phyloP scores from a whole-genome alignment of 73 alveolate genomes.

The Paramecium pentaurelia region DNA sequence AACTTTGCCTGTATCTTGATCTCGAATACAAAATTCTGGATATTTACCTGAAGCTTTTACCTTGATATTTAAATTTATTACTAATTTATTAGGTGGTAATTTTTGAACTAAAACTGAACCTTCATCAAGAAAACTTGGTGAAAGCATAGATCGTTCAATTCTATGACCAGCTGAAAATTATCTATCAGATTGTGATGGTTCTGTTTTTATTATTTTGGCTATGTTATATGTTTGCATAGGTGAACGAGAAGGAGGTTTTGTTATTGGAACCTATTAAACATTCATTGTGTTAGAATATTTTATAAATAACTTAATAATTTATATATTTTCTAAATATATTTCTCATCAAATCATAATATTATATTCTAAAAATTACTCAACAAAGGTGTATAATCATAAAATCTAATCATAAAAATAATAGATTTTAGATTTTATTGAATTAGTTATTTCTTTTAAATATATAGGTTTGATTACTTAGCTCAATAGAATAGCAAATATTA shows the following conservation, averaged over 20 bases:
- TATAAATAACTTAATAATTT: not conserved
- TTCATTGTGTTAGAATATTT: not conserved
- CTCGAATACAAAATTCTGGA: constrained; percentile 29
- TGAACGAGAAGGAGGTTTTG: constrained; percentile 45
- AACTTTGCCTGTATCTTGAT: constrained; percentile 35
- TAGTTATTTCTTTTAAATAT: not conserved
- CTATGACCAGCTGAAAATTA: constrained; percentile 26
- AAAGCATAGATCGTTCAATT: not conserved
- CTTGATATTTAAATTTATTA: not conserved
- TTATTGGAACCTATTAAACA: constrained; percentile 18
- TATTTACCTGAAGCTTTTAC: constrained; percentile 49
- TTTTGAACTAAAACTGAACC: constrained; percentile 35
- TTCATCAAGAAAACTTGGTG: constrained; percentile 33
- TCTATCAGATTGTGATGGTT: constrained; percentile 18
- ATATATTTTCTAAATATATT: not conserved
- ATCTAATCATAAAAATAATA: too few relatives aligned
- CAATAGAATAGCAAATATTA: too few relatives aligned
- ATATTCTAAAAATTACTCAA: not conserved
- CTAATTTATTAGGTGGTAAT: constrained; percentile 20
- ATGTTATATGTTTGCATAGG: not conserved
- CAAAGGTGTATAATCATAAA: too few relatives aligned
- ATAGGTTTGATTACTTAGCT: not conserved
- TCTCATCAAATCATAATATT: not conserved
- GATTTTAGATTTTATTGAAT: too few relatives aligned
- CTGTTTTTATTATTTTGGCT: constrained; percentile 11